A percentile compares a stretch with the other conserved stretches of the same genome.
Evolutionary conservation across 2,329 filamentous ascomycete genomes (phyloP).

Genomic region (Akanthomyces muscarius): DNA sequence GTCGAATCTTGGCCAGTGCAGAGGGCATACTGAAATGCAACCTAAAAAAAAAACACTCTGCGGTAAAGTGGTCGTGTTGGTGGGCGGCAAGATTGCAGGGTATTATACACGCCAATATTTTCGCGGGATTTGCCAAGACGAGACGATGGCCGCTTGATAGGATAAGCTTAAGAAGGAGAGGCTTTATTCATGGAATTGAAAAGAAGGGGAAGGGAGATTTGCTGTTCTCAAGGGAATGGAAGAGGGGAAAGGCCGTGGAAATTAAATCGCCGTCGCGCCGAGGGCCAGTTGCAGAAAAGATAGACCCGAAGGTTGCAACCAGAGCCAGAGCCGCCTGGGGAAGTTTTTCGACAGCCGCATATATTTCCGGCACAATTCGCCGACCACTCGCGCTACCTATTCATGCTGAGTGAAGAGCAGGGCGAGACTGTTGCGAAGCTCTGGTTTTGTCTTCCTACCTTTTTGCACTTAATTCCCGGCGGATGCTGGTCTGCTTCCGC

Average conservation of each 20-base stretch:
- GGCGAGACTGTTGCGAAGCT: background rate
- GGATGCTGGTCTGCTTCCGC: background rate
- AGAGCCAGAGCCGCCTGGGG: background rate
- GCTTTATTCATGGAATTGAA: too few relatives aligned
- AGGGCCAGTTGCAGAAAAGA: too few relatives aligned
- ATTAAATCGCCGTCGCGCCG: background rate
- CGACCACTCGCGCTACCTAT: background rate
- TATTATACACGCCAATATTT: too few relatives aligned
- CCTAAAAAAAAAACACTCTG: background rate
- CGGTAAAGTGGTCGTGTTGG: background rate
- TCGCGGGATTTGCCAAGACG: too few relatives aligned
- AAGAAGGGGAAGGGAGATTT: too few relatives aligned
- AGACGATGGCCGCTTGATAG: too few relatives aligned
- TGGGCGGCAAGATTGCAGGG: background rate
- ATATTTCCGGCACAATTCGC: background rate
- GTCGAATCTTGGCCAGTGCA: constrained; percentile 4
- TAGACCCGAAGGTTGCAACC: background rate
- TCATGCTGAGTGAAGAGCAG: background rate
- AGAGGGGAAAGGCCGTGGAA: too few relatives aligned
- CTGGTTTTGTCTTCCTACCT: too few relatives aligned
- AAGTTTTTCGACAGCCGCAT: background rate
- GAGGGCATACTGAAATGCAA: background rate
- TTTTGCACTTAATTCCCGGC: background rate
- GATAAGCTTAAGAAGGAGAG: too few relatives aligned
- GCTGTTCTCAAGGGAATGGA: too few relatives aligned